Evolutionary conservation across 2,329 filamentous ascomycete genomes (phyloP).

Genomic region (Zymoseptoria pseudotritici): DNA sequence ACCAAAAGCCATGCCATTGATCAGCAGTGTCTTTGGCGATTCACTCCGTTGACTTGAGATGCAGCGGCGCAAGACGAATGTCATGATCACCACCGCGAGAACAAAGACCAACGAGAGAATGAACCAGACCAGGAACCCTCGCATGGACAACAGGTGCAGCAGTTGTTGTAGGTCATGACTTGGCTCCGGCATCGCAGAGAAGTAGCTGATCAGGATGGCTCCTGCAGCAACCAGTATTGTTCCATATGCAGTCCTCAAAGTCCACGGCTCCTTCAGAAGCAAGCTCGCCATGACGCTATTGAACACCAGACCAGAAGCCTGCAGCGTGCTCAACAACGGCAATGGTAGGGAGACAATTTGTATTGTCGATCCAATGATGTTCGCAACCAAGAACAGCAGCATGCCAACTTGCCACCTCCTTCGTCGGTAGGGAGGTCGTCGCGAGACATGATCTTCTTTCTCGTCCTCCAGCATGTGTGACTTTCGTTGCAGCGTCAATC

Average conservation of each 20-base stretch:
- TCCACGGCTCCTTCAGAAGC: conserved; percentile 89
- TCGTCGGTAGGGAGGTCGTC: conserved; percentile 79
- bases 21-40: conserved; percentile 46
- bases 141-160: conserved; percentile 63
- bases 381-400: conserved; percentile 93
- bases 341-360: conserved; percentile 95
- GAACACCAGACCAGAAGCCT: conserved; percentile 94
- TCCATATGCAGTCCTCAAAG: conserved; percentile 81
- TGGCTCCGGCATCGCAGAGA: conserved; percentile 88
- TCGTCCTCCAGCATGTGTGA: conserved; percentile 97
- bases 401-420: conserved; percentile 93
- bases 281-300: conserved; percentile 96
- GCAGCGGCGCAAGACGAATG: conserved; percentile 39
- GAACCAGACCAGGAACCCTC: conserved; percentile 85
- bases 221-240: conserved; percentile 81
- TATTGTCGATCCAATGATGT: conserved; percentile 88
- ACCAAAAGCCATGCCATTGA: conserved; percentile 80
- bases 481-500: conserved; percentile 92
- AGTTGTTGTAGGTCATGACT: conserved; percentile 82
- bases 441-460: conserved; percentile 68
- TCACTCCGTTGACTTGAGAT: conserved; percentile 25
- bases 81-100: conserved; percentile 56
- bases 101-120: conserved; percentile 67
- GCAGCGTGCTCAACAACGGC: conserved; percentile 87
- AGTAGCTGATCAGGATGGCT: conserved; percentile 85